These are phyloP conservation scores for Alternaria conjuncta DNA, from an alignment of 2,329 filamentous ascomycete genomes.

Conservation along the genomic window DNA sequence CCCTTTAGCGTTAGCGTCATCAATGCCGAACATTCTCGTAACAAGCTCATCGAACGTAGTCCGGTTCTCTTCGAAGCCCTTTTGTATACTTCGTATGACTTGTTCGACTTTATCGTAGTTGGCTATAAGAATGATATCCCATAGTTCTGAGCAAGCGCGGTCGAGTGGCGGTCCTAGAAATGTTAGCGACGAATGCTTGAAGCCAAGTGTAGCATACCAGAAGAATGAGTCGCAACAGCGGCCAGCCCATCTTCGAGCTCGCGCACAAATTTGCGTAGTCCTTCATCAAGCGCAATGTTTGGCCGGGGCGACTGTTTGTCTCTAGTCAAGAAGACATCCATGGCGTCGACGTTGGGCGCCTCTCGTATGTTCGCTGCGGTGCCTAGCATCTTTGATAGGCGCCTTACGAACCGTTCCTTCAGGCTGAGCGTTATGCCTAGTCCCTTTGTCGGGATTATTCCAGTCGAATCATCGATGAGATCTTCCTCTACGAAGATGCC, in stretches of 20 bases:
- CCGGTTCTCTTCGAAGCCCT: neutral
- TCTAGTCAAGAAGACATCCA: neutral
- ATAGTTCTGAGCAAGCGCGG: neutral
- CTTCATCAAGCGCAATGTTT: neutral
- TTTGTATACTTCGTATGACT: neutral
- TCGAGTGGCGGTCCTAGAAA: neutral
- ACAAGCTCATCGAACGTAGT: conserved; percentile 1
- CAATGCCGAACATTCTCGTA: conserved; percentile 4
- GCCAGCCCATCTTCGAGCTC: neutral
- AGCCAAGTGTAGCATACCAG: accelerated
- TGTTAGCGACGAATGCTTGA: neutral
- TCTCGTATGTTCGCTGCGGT: neutral
- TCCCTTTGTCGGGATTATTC: neutral
- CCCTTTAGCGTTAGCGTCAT: neutral
- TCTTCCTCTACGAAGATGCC: neutral
- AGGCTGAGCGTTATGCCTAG: neutral
- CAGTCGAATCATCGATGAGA: neutral
- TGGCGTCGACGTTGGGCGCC: accelerated
- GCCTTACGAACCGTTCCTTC: neutral
- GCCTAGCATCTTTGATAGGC: neutral
- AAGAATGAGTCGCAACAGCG: neutral
- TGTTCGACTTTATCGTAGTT: neutral
- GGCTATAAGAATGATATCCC: neutral
- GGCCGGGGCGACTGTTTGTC: neutral
- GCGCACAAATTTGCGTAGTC: neutral